Base-by-base conservation (phyloP, 2,329 filamentous ascomycete genomes). In the Fusarium sp. region DNA sequence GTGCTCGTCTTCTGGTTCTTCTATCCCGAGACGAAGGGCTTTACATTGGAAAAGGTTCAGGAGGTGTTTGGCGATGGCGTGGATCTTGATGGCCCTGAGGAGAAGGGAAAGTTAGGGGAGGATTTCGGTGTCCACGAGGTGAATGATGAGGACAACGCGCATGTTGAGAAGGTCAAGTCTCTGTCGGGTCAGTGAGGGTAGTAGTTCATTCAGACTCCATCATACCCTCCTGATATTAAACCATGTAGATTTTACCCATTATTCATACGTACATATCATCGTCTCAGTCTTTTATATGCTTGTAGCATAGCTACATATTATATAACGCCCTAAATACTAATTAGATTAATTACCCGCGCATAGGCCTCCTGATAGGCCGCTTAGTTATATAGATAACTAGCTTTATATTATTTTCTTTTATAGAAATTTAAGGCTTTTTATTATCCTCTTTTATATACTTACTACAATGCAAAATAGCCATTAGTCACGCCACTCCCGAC, bases 21-120 rank as follows among this genome's bases (percentile, higher is more conserved):
- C 63, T 85, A 85, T 57, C 83, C 84, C 0, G 84, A 86, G 70
- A 85, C 85, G 0, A 79, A 81, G 72, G 76, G 74, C 44, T 84
- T 85, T 36, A 86, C 84, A 6, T 51, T 70, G 14, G 71, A 73
- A n/a, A 58, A 56, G n/a, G 66, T 70, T 9, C 56, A 62, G 12
- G 69, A 73, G 46, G 66, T 66, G 10, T 73, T 73, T 64, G 69
- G 71, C 1, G 71, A 72, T 8, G 62, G 65, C 6, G 27, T 27
- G 4, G 40, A 64, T 6, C 22, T 65, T 12, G 64, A 58, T 42
- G 64, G 61, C 4, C 64, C 61, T 5, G 61, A 67, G 24, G 64
- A 67, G 20, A 65, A 67, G 16, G 40, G 31, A 3, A 24, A 55
- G 20, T 9, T 20, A 0, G 49, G 42, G 11, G 36, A 14, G 2